Conservation (phyloP, 192 early-diverging fungal genomes). For the Rhizophagus clarus region DNA sequence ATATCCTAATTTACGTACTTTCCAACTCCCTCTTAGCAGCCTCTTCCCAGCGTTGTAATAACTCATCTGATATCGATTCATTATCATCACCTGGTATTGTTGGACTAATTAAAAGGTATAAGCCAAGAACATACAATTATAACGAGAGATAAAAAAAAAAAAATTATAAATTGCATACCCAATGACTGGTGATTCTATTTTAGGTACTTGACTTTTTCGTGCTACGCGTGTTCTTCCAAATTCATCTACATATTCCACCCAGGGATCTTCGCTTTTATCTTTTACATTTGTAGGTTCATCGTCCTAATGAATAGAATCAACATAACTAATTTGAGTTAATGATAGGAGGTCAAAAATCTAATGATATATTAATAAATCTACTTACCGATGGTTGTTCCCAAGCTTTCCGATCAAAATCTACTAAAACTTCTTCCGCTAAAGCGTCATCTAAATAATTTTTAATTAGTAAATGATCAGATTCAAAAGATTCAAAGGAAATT, state of each 20-base stretch:
- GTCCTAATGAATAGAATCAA: background rate
- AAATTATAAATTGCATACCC: slow-evolving; percentile 5
- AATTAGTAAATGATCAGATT: background rate
- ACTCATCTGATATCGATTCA: slow-evolving; percentile 21
- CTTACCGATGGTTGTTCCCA: slow-evolving; percentile 25
- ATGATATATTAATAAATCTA: background rate
- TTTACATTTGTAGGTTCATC: slow-evolving; percentile 9
- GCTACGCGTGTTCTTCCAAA: slow-evolving; percentile 72
- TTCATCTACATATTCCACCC: slow-evolving; percentile 75
- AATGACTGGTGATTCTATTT: slow-evolving; percentile 11
- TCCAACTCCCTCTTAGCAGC: slow-evolving; percentile 7
- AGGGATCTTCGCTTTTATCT: slow-evolving; percentile 62
- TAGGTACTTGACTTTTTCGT: slow-evolving; percentile 56
- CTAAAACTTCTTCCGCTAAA: slow-evolving; percentile 45
- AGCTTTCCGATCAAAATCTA: slow-evolving; percentile 64
- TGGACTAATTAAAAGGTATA: background rate
- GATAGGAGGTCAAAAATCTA: background rate
- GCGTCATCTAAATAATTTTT: slow-evolving; percentile 18
- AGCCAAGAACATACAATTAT: background rate
- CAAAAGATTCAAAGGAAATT: background rate
- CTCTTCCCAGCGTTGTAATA: slow-evolving; percentile 17
- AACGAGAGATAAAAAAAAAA: too few species aligned
- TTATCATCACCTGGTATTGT: slow-evolving; percentile 30
- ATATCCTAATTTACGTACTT: background rate
- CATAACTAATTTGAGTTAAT: slow-evolving; percentile 2